These are phyloP conservation scores for Salix udensis DNA, from an alignment of 345 rosid species.

Conservation along the genomic window DNA sequence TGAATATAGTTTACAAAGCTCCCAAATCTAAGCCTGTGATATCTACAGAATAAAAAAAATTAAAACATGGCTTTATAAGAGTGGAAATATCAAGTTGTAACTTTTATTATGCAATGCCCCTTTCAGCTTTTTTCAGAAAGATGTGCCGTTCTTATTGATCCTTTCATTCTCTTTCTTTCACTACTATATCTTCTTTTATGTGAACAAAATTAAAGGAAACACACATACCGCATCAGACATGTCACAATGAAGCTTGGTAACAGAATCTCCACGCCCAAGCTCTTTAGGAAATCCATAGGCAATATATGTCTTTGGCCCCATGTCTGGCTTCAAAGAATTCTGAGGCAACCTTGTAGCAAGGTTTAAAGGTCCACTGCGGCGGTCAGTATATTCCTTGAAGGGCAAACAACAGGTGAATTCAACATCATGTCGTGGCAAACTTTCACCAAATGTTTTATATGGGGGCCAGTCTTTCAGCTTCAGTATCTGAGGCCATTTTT, in stretches of 20 bases:
- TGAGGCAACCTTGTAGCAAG: slow-evolving; percentile 56
- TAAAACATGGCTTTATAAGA: no score
- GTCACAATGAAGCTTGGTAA: slow-evolving; percentile 85
- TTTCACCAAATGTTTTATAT: slow-evolving; percentile 46
- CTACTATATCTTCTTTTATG: no score
- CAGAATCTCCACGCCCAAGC: slow-evolving; percentile 82
- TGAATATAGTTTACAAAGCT: no score
- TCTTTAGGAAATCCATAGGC: slow-evolving; percentile 70
- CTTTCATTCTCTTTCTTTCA: no score
- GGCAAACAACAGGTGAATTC: slow-evolving; percentile 69
- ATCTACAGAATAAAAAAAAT: no score
- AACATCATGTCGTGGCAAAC: slow-evolving; percentile 62
- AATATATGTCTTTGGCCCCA: slow-evolving; percentile 83
- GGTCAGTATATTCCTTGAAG: slow-evolving; percentile 74
- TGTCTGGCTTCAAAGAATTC: slow-evolving; percentile 56
- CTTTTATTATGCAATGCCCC: no score
- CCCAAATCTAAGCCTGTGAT: no score
- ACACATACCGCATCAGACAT: slow-evolving; percentile 79
- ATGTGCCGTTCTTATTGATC: no score
- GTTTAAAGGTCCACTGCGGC: slow-evolving; percentile 50
- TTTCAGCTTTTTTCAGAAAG: no score
- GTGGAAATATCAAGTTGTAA: no score
- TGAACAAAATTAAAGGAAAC: not conserved
- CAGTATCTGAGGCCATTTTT: slow-evolving; percentile 55
- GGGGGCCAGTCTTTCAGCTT: slow-evolving; percentile 91